A percentile compares a stretch with the other conserved stretches of the same genome.
phyloP scores from a whole-genome alignment of 768 basidiomycete species.

The Cubamyces lactineus region DNA sequence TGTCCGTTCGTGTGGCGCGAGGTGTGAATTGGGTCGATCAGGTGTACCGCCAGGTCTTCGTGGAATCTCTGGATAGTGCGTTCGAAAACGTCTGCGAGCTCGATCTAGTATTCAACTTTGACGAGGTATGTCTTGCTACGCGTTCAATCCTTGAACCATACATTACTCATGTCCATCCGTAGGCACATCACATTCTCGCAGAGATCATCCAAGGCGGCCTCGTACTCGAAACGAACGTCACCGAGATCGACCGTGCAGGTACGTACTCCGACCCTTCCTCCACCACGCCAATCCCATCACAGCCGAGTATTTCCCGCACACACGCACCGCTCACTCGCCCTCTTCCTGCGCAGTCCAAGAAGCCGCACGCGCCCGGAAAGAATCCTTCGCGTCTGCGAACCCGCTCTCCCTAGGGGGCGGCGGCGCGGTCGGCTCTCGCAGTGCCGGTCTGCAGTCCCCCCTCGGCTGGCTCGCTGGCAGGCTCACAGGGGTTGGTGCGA shows the following conservation, averaged over 20 bases:
- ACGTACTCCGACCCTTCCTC: slow-evolving; percentile 29
- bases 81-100: slow-evolving; percentile 99
- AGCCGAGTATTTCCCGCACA: no score
- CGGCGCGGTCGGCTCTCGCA: slow-evolving; percentile 54
- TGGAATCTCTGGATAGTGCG: slow-evolving; percentile 92
- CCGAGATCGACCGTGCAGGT: slow-evolving; percentile 79
- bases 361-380: slow-evolving; percentile 71
- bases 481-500: slow-evolving; percentile 64
- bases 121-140: slow-evolving; percentile 65
- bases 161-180: slow-evolving; percentile 1
- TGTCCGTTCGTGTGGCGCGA: background rate
- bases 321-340: background rate
- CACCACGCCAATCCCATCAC: no score
- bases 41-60: slow-evolving; percentile 73
- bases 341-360: slow-evolving; percentile 55
- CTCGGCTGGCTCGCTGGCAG: slow-evolving; percentile 81
- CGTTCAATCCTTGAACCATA: background rate
- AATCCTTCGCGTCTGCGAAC: slow-evolving; percentile 81
- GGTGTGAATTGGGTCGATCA: background rate
- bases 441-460: slow-evolving; percentile 66
- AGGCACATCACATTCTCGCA: slow-evolving; percentile 95
- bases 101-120: slow-evolving; percentile 98
- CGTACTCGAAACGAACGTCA: slow-evolving; percentile 93
- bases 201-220: slow-evolving; percentile 97
- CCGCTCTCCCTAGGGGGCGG: slow-evolving; percentile 73